Percentiles rank a stretch among this genome's conserved stretches.
Evolutionary conservation across 2,329 filamentous ascomycete genomes (phyloP).

Genomic region (Claviceps sp.): DNA sequence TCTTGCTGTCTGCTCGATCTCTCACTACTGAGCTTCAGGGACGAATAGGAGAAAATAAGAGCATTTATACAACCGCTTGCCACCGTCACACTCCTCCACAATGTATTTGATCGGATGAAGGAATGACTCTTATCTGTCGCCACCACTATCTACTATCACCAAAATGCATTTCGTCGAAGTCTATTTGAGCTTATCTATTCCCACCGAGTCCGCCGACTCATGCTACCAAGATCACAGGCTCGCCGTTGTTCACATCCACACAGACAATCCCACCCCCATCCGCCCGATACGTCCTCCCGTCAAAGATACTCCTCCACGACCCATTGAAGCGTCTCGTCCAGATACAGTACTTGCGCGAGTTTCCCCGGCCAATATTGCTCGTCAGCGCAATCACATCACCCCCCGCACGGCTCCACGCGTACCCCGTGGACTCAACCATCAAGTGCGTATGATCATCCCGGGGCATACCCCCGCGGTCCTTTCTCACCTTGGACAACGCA

Average conservation of each 20-base stretch:
- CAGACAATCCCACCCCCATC: conserved; percentile 28
- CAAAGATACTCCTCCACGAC: conserved; percentile 27
- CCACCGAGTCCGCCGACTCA: not conserved
- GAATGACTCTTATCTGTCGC: too few species aligned
- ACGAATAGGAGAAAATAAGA: too few species aligned
- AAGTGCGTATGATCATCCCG: conserved; percentile 30
- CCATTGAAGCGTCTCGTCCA: conserved; percentile 23
- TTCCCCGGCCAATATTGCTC: conserved; percentile 27
- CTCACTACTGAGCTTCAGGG: too few species aligned
- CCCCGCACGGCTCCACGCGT: conserved; percentile 30
- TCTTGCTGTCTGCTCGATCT: too few species aligned
- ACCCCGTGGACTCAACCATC: conserved; percentile 26
- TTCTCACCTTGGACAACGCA: conserved; percentile 30
- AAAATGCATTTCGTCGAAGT: too few species aligned
- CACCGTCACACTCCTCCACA: too few species aligned
- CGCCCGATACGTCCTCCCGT: conserved; percentile 20
- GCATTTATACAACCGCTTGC: too few species aligned
- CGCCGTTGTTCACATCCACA: conserved; percentile 25
- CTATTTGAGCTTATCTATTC: too few species aligned
- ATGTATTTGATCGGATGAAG: too few species aligned
- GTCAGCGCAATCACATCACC: conserved; percentile 32
- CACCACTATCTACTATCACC: too few species aligned
- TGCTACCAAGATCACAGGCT: conserved; percentile 22
- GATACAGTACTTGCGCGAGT: conserved; percentile 27
- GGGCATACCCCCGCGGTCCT: conserved; percentile 28